Percentiles rank a stretch among this genome's conserved stretches.
Evolutionary conservation across 2,329 filamentous ascomycete species (phyloP).

Genomic region (Apiospora hydei): DNA sequence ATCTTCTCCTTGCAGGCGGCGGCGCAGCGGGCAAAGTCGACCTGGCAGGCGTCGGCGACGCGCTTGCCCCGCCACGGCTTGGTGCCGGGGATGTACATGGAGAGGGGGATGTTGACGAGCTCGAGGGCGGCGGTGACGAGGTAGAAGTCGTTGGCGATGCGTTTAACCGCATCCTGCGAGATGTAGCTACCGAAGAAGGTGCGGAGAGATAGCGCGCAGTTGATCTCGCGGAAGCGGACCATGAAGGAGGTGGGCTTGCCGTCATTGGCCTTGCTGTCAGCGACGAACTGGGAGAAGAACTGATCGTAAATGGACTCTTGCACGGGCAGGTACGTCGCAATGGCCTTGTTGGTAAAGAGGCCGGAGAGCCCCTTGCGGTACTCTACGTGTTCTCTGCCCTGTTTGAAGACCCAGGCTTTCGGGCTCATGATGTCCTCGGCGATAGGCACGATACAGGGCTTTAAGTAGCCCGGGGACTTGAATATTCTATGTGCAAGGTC

Average conservation of each 20-base stretch:
- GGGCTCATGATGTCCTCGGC: constrained; percentile 77
- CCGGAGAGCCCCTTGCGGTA: constrained; percentile 78
- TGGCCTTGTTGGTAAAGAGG: constrained; percentile 76
- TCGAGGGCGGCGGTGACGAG: constrained; percentile 79
- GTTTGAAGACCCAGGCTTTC: constrained; percentile 80
- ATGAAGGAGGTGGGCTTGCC: constrained; percentile 72
- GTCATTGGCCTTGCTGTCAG: constrained; percentile 59
- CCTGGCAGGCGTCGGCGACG: constrained; percentile 73
- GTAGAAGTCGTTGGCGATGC: constrained; percentile 81
- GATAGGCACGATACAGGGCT: constrained; percentile 80
- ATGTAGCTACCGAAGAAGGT: constrained; percentile 86
- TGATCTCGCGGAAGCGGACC: constrained; percentile 76
- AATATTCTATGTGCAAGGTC: constrained; percentile 84
- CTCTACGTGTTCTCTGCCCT: constrained; percentile 78
- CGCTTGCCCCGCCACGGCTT: constrained; percentile 82
- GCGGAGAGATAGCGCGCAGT: constrained; percentile 78
- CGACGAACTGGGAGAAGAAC: constrained; percentile 74
- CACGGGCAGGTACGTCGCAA: constrained; percentile 74
- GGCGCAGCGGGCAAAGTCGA: constrained; percentile 74
- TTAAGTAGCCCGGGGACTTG: constrained; percentile 77
- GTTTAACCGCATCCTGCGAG: constrained; percentile 73
- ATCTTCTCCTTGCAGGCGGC: constrained; percentile 76
- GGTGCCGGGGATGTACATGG: constrained; percentile 76
- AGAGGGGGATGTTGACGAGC: constrained; percentile 76
- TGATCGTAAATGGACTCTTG: constrained; percentile 76